These are phyloP conservation scores for Quillaja saponaria DNA, from an alignment of 306 rosid species.

Conservation along the genomic window DNA sequence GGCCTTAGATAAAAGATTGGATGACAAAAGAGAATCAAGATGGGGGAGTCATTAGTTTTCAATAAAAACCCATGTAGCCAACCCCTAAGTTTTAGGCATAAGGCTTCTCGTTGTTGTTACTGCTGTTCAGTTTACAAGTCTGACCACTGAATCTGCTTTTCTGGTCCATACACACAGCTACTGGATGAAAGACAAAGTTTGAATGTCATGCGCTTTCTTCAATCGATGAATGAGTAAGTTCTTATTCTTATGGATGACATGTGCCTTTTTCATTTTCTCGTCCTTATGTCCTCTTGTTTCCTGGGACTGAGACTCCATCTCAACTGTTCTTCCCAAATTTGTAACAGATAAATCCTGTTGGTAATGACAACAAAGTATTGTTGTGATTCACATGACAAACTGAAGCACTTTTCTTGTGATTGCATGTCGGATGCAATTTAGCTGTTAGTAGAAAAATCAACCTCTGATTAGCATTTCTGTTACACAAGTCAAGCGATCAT, in stretches of 20 bases:
- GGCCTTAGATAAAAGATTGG: no score
- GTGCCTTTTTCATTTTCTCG: conserved; percentile 6
- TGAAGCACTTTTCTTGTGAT: neutral
- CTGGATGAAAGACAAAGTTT: conserved; percentile 81
- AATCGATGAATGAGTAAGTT: conserved; percentile 71
- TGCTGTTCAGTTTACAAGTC: conserved; percentile 7
- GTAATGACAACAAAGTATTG: conserved; percentile 5
- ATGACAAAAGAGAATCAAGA: no score
- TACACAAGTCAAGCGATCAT: no score
- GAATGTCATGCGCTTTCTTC: conserved; percentile 86
- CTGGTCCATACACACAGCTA: conserved; percentile 51
- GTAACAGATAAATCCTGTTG: conserved; percentile 8
- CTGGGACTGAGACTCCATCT: neutral
- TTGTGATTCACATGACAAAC: neutral
- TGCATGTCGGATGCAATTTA: neutral
- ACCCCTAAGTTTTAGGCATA: no score
- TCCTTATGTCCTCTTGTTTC: neutral
- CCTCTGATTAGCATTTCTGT: no score
- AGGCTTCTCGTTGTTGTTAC: no score
- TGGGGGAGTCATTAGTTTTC: no score
- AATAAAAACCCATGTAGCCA: no score
- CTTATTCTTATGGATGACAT: neutral
- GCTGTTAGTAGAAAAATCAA: conserved; percentile 9
- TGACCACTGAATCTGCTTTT: conserved; percentile 26
- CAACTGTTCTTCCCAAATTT: neutral